Evolutionary conservation across 2,329 filamentous ascomycete species (phyloP), one percentile per base, ranked within the genome.

Genomic region (Ascochyta clinopodiicola): DNA sequence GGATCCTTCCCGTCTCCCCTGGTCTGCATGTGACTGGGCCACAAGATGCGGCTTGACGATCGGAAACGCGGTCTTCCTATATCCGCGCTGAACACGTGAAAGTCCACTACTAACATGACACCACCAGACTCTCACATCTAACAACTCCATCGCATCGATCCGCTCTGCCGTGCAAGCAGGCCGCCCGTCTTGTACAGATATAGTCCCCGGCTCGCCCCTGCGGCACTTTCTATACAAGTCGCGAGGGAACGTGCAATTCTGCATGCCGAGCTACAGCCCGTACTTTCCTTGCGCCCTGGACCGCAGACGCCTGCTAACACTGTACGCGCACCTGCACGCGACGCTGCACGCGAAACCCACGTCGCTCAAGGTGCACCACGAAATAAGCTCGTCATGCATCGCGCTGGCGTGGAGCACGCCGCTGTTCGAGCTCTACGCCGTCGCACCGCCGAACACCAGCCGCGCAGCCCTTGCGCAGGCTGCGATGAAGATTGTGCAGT

Each of bases 191-290:
- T 84, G 89, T 54, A 84, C 86, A 15, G 89, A 95, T 56, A 88
- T 99, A 55, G 84, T 92, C 1, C 90, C 92, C 0, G 90, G 89
- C 22, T 90, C 88, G 15, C 87, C 89, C 29, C 80, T 98, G 47
- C 88, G 89, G 64, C 95, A 99, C 79, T 99, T 98, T 71, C 78
- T 99, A 17, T 99, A 96, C 82, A 99, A 98, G 77, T 96, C 91
- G 15, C 86, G 91, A 56, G 88, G 89, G 19, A 96, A 99, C 67
- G 95, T 99, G 25, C 96, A 99, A 74, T 99, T 97, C 75, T 89
- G 87, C 64, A 96, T 96, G 91, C 90, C 93, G 1, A 87, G 90
- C 0, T 89, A 92, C 57, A 82, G 86, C 9, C 88, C 91, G 0
- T 80, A 87, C 52, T 95, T 95, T 68, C 75, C 74, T 22, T 80